phyloP scores from a whole-genome alignment of 345 rosid species.

The Eucalyptus regnans region DNA sequence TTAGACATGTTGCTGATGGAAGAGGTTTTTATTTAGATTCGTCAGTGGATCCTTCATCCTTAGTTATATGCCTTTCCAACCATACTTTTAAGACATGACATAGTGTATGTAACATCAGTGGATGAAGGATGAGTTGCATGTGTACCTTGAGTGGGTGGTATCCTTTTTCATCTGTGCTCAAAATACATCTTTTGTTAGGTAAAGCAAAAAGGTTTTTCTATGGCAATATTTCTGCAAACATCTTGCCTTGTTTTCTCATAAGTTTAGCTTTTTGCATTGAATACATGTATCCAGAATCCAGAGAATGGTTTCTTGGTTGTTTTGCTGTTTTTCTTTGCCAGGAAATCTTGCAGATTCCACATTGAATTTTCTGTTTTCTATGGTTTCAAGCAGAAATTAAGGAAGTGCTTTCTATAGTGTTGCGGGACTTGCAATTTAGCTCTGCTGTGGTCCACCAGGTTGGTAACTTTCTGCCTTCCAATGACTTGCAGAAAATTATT shows the following conservation, averaged over 20 bases:
- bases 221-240: neutral
- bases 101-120: neutral
- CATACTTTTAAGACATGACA: neutral
- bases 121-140: neutral
- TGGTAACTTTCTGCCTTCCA: neutral
- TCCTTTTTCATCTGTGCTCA: neutral
- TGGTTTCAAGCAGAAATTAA: conserved; percentile 56
- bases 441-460: conserved; percentile 96
- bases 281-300: neutral
- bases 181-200: neutral
- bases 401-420: conserved; percentile 60
- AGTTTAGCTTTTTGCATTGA: neutral
- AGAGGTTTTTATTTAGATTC: neutral
- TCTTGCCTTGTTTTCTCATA: neutral
- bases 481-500: neutral
- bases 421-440: conserved; percentile 66
- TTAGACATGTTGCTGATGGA: neutral
- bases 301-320: neutral
- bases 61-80: neutral
- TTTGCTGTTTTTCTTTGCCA: neutral
- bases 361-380: neutral
- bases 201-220: neutral
- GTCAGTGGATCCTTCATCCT: neutral
- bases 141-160: neutral
- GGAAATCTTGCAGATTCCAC: neutral